Evolutionary conservation across 768 basidiomycete genomes (phyloP).

Genomic region (Naematelia encephala): DNA sequence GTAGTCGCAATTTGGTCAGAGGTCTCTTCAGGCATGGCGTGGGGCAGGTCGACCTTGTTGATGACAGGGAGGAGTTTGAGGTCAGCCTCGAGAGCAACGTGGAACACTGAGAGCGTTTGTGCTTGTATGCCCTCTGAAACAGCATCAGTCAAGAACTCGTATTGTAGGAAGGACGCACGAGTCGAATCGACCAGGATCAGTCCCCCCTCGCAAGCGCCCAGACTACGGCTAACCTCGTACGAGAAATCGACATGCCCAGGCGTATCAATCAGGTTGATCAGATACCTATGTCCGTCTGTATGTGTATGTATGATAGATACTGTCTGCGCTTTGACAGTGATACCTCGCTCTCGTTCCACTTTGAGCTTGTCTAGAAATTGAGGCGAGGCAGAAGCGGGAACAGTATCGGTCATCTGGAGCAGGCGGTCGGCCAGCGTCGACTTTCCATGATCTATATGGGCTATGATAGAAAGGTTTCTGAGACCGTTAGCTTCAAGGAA

Average conservation of each 20-base stretch:
- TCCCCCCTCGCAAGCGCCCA: slow-evolving; percentile 92
- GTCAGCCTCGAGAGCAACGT: slow-evolving; percentile 75
- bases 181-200: slow-evolving; percentile 84
- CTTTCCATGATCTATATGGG: slow-evolving; percentile 97
- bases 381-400: slow-evolving; percentile 33
- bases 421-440: slow-evolving; percentile 83
- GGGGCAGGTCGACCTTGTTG: slow-evolving; percentile 94
- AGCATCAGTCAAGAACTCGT: not conserved
- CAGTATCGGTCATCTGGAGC: slow-evolving; percentile 54
- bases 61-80: slow-evolving; percentile 74
- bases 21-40: slow-evolving; percentile 76
- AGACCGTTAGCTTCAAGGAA: not conserved
- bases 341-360: slow-evolving; percentile 93
- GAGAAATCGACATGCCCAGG: slow-evolving; percentile 99
- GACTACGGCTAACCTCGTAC: slow-evolving; percentile 89
- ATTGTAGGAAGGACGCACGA: slow-evolving; percentile 49
- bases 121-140: slow-evolving; percentile 80
- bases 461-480: slow-evolving; percentile 89
- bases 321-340: slow-evolving; percentile 97
- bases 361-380: slow-evolving; percentile 61
- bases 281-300: slow-evolving; percentile 58
- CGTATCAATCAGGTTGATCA: slow-evolving; percentile 94
- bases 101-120: slow-evolving; percentile 92
- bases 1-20: slow-evolving; percentile 75
- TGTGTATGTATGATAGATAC: slow-evolving; percentile 72